Conservation (phyloP, 352 stramenopile genomes). For the Phytopythium delawarense region DNA sequence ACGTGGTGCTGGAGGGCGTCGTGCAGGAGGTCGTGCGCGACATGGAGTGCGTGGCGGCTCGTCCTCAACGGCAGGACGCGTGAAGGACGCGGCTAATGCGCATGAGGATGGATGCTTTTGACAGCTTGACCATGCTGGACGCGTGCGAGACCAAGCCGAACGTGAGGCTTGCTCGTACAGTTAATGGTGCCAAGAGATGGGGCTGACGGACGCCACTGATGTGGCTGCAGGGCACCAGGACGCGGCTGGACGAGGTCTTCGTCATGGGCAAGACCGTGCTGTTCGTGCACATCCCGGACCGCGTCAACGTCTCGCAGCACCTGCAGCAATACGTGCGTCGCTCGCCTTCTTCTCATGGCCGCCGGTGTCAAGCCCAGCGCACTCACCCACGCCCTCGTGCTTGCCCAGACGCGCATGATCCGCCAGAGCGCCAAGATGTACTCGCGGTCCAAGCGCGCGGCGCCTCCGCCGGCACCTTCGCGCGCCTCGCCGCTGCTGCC, state of each 20-base stretch:
- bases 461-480: not conserved
- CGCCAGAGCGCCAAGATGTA: slow-evolving; percentile 83
- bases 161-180: slow-evolving; percentile 15
- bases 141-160: slow-evolving; percentile 72
- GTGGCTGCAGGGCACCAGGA: slow-evolving; percentile 35
- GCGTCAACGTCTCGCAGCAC: slow-evolving; percentile 77
- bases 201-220: not conserved
- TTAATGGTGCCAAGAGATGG: too few relatives aligned
- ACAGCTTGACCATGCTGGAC: slow-evolving; percentile 70
- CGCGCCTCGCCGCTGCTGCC: not conserved
- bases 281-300: slow-evolving; percentile 85
- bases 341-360: not conserved
- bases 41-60: slow-evolving; percentile 63
- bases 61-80: not conserved
- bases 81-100: too few relatives aligned
- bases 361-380: not conserved
- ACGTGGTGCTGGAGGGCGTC: slow-evolving; percentile 68
- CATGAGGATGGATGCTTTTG: not conserved
- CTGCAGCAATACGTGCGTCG: slow-evolving; percentile 67
- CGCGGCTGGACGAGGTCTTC: slow-evolving; percentile 81
- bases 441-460: slow-evolving; percentile 57
- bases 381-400: not conserved
- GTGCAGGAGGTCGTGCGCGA: slow-evolving; percentile 82
- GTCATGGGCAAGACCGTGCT: slow-evolving; percentile 86
- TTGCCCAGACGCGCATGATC: slow-evolving; percentile 61